Percentiles rank a stretch among this genome's conserved stretches.
phyloP scores from a whole-genome alignment of 2,329 filamentous ascomycete species.

The Niveomyces coronatus region DNA sequence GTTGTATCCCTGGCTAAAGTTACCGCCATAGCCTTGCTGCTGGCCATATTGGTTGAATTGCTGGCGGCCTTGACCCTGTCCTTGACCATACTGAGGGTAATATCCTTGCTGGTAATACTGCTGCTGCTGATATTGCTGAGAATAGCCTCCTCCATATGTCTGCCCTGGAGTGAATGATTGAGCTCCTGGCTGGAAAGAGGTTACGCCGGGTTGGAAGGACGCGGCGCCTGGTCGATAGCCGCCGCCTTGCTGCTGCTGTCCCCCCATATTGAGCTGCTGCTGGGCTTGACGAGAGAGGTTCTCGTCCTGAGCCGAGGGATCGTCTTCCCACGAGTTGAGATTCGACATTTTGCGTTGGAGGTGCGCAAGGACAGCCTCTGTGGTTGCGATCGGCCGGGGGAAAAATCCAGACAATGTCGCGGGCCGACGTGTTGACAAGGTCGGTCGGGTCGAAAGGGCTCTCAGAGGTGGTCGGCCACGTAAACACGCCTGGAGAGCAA shows the following conservation, averaged over 20 bases:
- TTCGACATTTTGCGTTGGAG: slow-evolving; percentile 56
- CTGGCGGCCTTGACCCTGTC: slow-evolving; percentile 12
- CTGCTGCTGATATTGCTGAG: slow-evolving; percentile 44
- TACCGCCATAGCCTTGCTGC: slow-evolving; percentile 37
- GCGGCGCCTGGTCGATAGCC: slow-evolving; percentile 50
- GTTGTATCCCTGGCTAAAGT: slow-evolving; percentile 43
- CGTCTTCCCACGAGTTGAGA: slow-evolving; percentile 92
- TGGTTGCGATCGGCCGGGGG: slow-evolving; percentile 3
- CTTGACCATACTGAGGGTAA: slow-evolving; percentile 47
- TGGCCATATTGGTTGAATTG: slow-evolving; percentile 37
- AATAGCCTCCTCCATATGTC: slow-evolving; percentile 48
- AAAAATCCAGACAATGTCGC: slow-evolving; percentile 3
- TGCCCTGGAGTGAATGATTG: slow-evolving; percentile 29
- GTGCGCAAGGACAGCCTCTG: not conserved
- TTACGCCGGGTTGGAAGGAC: slow-evolving; percentile 63
- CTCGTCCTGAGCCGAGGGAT: slow-evolving; percentile 67
- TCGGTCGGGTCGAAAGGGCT: not conserved
- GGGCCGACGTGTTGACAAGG: not conserved
- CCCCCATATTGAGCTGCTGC: slow-evolving; percentile 65
- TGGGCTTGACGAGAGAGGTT: slow-evolving; percentile 67
- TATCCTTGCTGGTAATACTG: slow-evolving; percentile 44
- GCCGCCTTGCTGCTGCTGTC: slow-evolving; percentile 35
- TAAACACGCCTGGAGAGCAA: no score
- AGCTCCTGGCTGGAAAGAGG: slow-evolving; percentile 56
- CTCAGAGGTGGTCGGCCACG: not conserved